phyloP scores from a whole-genome alignment of 768 basidiomycete species.

The Kwoniella heveanensis region DNA sequence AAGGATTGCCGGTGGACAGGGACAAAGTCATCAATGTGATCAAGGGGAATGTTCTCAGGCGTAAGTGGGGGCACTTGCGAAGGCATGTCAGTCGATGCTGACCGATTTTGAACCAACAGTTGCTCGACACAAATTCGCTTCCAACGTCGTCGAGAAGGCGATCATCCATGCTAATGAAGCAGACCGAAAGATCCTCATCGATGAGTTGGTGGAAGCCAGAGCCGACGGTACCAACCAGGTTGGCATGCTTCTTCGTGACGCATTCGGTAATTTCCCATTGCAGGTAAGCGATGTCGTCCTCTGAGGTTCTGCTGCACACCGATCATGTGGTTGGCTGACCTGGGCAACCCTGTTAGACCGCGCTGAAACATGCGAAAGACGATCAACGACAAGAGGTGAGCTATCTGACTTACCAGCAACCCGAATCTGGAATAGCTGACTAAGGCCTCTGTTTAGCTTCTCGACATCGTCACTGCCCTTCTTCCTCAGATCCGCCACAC shows the following conservation, averaged over 20 bases:
- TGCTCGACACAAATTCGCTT: conserved; percentile 73
- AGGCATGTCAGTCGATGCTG: too few species aligned
- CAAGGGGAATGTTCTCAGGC: conserved; percentile 69
- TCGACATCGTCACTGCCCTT: conserved; percentile 30
- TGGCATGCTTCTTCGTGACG: conserved; percentile 45
- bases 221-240: conserved; percentile 69
- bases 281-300: too few species aligned
- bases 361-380: conserved; percentile 25
- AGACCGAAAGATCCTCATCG: conserved; percentile 70
- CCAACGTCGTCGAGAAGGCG: conserved; percentile 93
- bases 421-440: too few species aligned
- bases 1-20: conserved; percentile 72
- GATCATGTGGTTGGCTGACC: too few species aligned
- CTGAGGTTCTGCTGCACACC: too few species aligned
- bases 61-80: too few species aligned
- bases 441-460: too few species aligned
- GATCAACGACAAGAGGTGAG: conserved; percentile 31
- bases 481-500: conserved; percentile 36
- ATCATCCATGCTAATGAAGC: conserved; percentile 68
- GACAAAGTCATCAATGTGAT: conserved; percentile 68
- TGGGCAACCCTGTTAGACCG: conserved; percentile 37
- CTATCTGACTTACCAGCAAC: too few species aligned
- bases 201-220: conserved; percentile 73
- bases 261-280: conserved; percentile 46
- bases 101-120: too few species aligned